These are phyloP conservation scores for Bondarzewia mesenterica DNA, from an alignment of 1,284 basidiomycete species.

Conservation along the genomic window DNA sequence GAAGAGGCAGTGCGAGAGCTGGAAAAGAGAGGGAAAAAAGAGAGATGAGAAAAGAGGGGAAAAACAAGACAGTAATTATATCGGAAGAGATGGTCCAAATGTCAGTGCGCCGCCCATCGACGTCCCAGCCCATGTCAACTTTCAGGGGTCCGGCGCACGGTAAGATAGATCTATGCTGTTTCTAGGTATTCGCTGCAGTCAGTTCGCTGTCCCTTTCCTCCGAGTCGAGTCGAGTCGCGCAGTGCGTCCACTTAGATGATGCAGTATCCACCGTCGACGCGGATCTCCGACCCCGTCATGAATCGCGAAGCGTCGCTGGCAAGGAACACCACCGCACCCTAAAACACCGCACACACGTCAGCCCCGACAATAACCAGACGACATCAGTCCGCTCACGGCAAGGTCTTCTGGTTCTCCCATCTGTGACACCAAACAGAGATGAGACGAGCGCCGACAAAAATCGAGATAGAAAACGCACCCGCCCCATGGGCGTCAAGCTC, in stretches of 20 bases:
- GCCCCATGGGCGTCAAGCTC: slow-evolving; percentile 83
- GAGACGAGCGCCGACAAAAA: slow-evolving; percentile 1
- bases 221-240: neutral
- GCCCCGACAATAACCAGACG: neutral
- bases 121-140: too few species aligned
- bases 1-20: too few species aligned
- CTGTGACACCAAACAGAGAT: slow-evolving; percentile 26
- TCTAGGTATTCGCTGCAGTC: too few species aligned
- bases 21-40: too few species aligned
- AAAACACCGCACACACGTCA: slow-evolving; percentile 7
- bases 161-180: too few species aligned
- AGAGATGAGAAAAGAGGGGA: too few species aligned
- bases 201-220: neutral
- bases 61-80: too few species aligned
- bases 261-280: slow-evolving; percentile 84
- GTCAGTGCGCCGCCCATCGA: too few species aligned
- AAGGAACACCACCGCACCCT: slow-evolving; percentile 82
- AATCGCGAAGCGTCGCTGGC: slow-evolving; percentile 81
- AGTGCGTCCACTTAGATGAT: slow-evolving; percentile 24
- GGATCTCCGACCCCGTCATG: slow-evolving; percentile 79
- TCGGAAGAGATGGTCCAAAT: too few species aligned
- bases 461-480: slow-evolving; percentile 35
- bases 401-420: slow-evolving; percentile 75
- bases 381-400: slow-evolving; percentile 36
- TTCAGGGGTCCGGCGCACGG: too few species aligned